Conservation (phyloP, 2,329 filamentous ascomycete genomes). For the Nemania sp. region DNA sequence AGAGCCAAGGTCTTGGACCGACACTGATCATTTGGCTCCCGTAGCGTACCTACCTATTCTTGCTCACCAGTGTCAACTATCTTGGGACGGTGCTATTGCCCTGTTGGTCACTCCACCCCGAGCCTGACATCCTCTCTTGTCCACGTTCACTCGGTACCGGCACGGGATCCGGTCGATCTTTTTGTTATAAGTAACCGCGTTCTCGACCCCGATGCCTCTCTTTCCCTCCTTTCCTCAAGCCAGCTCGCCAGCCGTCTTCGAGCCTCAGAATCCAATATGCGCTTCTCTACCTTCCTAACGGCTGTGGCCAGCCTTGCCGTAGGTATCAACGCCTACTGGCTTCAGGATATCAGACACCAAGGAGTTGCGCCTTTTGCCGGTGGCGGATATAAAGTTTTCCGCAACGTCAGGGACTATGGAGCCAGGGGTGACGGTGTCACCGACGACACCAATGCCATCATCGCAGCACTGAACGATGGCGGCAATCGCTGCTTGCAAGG, state of each 20-base stretch:
- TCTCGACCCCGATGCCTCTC: slow-evolving; percentile 24
- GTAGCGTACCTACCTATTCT: slow-evolving; percentile 20
- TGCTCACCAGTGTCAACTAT: slow-evolving; percentile 14
- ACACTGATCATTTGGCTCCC: slow-evolving; percentile 27
- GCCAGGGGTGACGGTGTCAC: slow-evolving; percentile 51
- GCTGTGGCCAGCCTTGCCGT: slow-evolving; percentile 38
- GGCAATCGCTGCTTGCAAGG: slow-evolving; percentile 48
- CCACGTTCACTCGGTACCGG: slow-evolving; percentile 14
- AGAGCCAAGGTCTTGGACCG: slow-evolving; percentile 26
- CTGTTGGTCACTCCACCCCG: slow-evolving; percentile 16
- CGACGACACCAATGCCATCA: slow-evolving; percentile 53
- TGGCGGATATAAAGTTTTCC: slow-evolving; percentile 49
- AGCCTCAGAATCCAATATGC: slow-evolving; percentile 35
- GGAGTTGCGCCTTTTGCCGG: slow-evolving; percentile 50
- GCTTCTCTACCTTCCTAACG: slow-evolving; percentile 38
- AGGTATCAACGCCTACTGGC: slow-evolving; percentile 42
- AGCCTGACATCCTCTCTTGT: slow-evolving; percentile 14
- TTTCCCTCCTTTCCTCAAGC: slow-evolving; percentile 20
- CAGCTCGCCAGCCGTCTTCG: slow-evolving; percentile 21
- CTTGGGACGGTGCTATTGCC: slow-evolving; percentile 18
- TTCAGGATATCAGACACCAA: slow-evolving; percentile 45
- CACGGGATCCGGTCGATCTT: slow-evolving; percentile 22
- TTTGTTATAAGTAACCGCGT: slow-evolving; percentile 33
- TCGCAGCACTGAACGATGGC: slow-evolving; percentile 47
- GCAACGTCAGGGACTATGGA: slow-evolving; percentile 54